Base-by-base conservation (phyloP, 768 basidiomycete genomes). In the Suillus decipiens region DNA sequence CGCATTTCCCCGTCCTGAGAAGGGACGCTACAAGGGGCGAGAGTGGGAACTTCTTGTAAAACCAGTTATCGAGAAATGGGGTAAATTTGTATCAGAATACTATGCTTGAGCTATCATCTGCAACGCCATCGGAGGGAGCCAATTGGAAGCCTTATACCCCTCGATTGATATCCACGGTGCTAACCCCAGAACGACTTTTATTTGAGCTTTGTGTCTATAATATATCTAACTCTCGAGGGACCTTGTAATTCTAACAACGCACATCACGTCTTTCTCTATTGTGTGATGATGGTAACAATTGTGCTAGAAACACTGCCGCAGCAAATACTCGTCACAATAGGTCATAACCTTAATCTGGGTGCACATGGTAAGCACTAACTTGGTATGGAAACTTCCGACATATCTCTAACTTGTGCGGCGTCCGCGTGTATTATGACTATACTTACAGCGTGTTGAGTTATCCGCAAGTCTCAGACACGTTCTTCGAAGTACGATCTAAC, bases 61-160 rank as follows among this genome's bases (percentile, higher is more conserved):
- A 66, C 89, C 89, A 47, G 85, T 93, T 6, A 84, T 94, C 58
- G 85, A 90, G 71, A 85, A 85, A 58, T 94, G 92, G 92, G 92
- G 89, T 2, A 77, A 64, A 33, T 94, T 90, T 63, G 79, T 84
- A n/a, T 63, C 70, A 56, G 71, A 75, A 65, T 67, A 71, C 59
- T 76, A 77, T 10, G n/a, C 66, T 37, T 71, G 69, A 76, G 31
- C 50, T 15, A 2, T 56, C 55, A 56, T 22, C 2, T 19, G 51
- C 17, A 19, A 53, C 55, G 39, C 22, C 17, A 37, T 36, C 14
- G 8, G 22, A 39, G 36, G 3, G 36, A 55, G 5, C 9, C 2
- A 17, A 24, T 37, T 8, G 14, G 37, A 17, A 56, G 37, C 15
- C 37, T 37, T 41, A 41, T 41, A 57, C 24, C 36, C 33, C 19